These are phyloP conservation scores for Colletotrichum sp. DNA, from an alignment of 2,329 filamentous ascomycete species.

Conservation along the genomic window DNA sequence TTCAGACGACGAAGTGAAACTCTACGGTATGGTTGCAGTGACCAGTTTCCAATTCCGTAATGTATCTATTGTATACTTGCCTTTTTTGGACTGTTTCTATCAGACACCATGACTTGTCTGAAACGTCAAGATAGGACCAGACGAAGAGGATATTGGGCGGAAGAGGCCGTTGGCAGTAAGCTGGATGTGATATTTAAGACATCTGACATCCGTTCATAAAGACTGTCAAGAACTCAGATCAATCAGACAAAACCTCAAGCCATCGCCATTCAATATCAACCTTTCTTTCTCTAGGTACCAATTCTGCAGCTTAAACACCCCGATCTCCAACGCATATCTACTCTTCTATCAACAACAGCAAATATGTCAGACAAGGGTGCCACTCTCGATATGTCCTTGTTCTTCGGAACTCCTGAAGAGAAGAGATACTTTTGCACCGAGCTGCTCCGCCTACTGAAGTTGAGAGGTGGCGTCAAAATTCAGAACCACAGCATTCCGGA, in stretches of 20 bases:
- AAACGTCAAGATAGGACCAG: neutral
- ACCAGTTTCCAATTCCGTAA: neutral
- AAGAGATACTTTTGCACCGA: constrained; percentile 28
- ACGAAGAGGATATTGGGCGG: neutral
- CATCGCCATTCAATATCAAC: neutral
- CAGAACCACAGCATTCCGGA: constrained; percentile 29
- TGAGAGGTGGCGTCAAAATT: constrained; percentile 25
- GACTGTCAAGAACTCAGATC: neutral
- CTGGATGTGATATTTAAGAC: neutral
- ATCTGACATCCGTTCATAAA: neutral
- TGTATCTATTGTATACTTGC: neutral
- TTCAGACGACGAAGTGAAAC: neutral
- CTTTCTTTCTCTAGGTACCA: no score
- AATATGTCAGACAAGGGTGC: neutral
- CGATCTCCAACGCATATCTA: neutral
- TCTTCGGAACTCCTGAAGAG: constrained; percentile 29
- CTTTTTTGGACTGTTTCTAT: neutral
- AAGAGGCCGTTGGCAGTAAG: neutral
- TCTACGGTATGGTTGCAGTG: neutral
- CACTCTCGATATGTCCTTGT: constrained; percentile 32
- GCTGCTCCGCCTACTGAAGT: constrained; percentile 27
- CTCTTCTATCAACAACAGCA: neutral
- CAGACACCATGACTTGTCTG: neutral
- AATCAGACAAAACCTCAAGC: neutral
- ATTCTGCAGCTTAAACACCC: rapidly evolving